phyloP scores from a whole-genome alignment of 495 filamentous ascomycete genomes.

The Hamigera avellanea region DNA sequence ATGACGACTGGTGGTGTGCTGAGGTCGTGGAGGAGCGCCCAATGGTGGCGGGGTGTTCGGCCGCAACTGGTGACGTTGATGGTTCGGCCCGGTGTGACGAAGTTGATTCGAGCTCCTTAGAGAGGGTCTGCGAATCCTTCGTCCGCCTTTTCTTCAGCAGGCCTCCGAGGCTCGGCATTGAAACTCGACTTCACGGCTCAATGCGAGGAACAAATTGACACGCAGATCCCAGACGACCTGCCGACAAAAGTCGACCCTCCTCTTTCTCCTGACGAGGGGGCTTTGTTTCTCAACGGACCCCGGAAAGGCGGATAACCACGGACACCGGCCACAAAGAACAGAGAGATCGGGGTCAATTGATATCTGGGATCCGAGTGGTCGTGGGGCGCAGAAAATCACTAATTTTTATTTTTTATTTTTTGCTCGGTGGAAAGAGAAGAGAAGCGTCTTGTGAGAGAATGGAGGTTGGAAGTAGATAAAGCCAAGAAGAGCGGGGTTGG shows the following conservation, averaged over 20 bases:
- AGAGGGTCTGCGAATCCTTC: conserved; percentile 55
- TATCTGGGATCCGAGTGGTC: too few relatives aligned
- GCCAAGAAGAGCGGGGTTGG: conserved; percentile 1
- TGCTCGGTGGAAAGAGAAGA: background rate
- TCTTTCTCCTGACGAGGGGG: background rate
- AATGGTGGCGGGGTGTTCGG: conserved; percentile 18
- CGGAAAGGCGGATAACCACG: too few relatives aligned
- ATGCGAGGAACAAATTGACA: background rate
- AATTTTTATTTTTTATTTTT: too few relatives aligned
- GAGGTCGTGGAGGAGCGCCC: conserved; percentile 5
- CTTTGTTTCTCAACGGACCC: too few relatives aligned
- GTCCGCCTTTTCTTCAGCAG: conserved; percentile 98
- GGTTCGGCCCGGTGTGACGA: conserved; percentile 41
- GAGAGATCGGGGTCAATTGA: background rate
- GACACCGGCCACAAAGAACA: too few relatives aligned
- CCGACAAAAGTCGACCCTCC: conserved; percentile 1
- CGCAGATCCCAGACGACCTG: conserved; percentile 1
- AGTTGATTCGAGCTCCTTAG: conserved; percentile 39
- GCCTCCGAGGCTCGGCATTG: conserved; percentile 45
- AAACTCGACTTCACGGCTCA: conserved; percentile 8
- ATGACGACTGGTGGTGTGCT: conserved; percentile 20
- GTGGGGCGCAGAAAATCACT: too few relatives aligned
- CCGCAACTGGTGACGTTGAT: conserved; percentile 32
- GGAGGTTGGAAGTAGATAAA: background rate
- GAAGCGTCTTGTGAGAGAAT: conserved; percentile 6